These are phyloP conservation scores for Botrytis byssoidea DNA, from an alignment of 2,329 filamentous ascomycete genomes.

Conservation along the genomic window DNA sequence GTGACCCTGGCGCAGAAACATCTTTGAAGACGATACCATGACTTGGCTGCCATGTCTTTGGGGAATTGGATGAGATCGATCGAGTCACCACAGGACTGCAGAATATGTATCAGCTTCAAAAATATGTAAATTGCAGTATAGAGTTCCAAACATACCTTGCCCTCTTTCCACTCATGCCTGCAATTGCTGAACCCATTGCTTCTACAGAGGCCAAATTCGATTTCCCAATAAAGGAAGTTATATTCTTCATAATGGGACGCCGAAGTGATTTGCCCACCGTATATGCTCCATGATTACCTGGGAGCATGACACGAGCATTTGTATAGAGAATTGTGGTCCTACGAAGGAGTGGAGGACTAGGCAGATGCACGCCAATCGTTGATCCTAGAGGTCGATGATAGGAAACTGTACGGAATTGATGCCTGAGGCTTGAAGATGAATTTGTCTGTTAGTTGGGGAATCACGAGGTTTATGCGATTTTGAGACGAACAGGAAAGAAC, in stretches of 20 bases:
- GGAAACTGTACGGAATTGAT: background rate
- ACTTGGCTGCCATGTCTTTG: slow-evolving; percentile 42
- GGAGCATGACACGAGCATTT: slow-evolving; percentile 37
- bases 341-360: slow-evolving; percentile 8
- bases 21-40: slow-evolving; percentile 43
- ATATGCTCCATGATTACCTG: slow-evolving; percentile 40
- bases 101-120: background rate
- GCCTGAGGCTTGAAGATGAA: slow-evolving; percentile 17
- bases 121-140: background rate
- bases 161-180: slow-evolving; percentile 23
- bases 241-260: slow-evolving; percentile 29
- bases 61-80: slow-evolving; percentile 14
- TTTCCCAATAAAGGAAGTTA: slow-evolving; percentile 27
- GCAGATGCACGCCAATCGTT: slow-evolving; percentile 11
- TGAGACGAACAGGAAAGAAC: background rate
- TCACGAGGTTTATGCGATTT: slow-evolving; percentile 9
- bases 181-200: slow-evolving; percentile 28
- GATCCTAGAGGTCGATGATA: background rate
- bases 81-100: slow-evolving; percentile 14
- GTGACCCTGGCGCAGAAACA: slow-evolving; percentile 18
- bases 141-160: slow-evolving; percentile 26
- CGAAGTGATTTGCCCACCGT: slow-evolving; percentile 34
- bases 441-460: background rate
- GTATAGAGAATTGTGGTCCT: slow-evolving; percentile 12
- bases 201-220: slow-evolving; percentile 24